phyloP scores from a whole-genome alignment of 2,329 filamentous ascomycete species.

The Didymella pomorum region DNA sequence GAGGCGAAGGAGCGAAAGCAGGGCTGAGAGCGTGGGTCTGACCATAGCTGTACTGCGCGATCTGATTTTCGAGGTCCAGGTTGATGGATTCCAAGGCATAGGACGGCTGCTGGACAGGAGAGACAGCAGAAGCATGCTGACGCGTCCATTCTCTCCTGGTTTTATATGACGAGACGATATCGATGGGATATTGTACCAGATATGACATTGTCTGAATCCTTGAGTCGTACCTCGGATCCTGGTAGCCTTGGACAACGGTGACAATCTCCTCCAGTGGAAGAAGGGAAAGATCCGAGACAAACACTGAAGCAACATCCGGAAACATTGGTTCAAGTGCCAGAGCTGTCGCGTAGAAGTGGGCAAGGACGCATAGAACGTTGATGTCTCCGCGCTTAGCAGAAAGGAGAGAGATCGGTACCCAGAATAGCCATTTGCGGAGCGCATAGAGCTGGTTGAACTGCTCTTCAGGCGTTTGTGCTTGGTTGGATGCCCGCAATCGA shows the following conservation, averaged over 20 bases:
- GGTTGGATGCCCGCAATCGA: conserved; percentile 51
- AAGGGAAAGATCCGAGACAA: conserved; percentile 73
- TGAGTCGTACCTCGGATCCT: conserved; percentile 52
- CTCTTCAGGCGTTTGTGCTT: conserved; percentile 69
- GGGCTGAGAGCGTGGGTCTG: conserved; percentile 55
- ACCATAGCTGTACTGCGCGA: conserved; percentile 52
- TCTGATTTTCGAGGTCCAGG: conserved; percentile 51
- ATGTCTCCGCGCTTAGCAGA: conserved; percentile 78
- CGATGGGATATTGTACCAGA: conserved; percentile 57
- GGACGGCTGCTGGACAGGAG: conserved; percentile 46
- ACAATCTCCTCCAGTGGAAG: conserved; percentile 87
- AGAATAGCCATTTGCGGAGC: conserved; percentile 92
- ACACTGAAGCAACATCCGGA: conserved; percentile 87
- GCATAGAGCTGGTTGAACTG: conserved; percentile 91
- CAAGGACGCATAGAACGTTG: conserved; percentile 81
- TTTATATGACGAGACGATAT: conserved; percentile 54
- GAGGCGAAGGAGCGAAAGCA: conserved; percentile 59
- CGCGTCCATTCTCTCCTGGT: conserved; percentile 50
- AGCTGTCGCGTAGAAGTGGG: conserved; percentile 90
- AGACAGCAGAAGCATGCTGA: conserved; percentile 46
- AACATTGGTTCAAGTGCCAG: conserved; percentile 90
- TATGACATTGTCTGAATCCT: conserved; percentile 54
- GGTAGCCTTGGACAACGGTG: conserved; percentile 67
- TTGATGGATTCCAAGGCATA: conserved; percentile 52
- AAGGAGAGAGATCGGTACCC: conserved; percentile 86